These are phyloP conservation scores for Tolypocladium guangdongense DNA, from an alignment of 2,329 filamentous ascomycete genomes.

Conservation along the genomic window DNA sequence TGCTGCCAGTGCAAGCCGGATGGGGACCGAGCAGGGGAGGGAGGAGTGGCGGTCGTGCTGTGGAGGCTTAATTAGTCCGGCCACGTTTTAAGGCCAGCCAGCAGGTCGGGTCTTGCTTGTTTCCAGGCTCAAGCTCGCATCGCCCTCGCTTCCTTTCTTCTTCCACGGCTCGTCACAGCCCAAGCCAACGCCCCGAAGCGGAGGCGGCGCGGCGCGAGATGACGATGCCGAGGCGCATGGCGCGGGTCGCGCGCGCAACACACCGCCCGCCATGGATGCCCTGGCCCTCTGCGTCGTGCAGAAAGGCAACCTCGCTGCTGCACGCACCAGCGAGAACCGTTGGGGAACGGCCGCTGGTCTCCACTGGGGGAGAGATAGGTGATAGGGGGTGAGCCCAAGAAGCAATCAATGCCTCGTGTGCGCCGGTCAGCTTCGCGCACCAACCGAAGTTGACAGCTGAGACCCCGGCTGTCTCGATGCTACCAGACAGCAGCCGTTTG, in stretches of 20 bases:
- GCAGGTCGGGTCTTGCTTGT: conserved; percentile 6
- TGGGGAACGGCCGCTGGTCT: background rate
- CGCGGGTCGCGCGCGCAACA: background rate
- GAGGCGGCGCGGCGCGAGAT: background rate
- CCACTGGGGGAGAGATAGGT: background rate
- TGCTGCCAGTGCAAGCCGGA: background rate
- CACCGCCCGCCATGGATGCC: background rate
- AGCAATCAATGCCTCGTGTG: background rate
- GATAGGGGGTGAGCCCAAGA: background rate
- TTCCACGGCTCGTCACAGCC: background rate
- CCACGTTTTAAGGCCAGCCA: conserved; percentile 5
- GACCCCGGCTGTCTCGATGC: background rate
- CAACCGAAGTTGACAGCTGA: background rate
- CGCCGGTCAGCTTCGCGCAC: background rate
- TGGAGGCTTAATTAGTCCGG: background rate
- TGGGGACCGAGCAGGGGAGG: background rate
- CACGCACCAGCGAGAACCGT: background rate
- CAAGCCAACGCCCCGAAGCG: background rate
- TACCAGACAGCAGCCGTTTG: background rate
- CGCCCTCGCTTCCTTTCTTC: background rate
- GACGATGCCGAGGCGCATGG: background rate
- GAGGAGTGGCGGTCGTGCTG: background rate
- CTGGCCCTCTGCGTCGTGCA: background rate
- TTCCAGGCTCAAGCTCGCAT: background rate
- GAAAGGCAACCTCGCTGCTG: background rate